Conservation (phyloP, 2,329 filamentous ascomycete species). For the Ophiostoma ulmi region DNA sequence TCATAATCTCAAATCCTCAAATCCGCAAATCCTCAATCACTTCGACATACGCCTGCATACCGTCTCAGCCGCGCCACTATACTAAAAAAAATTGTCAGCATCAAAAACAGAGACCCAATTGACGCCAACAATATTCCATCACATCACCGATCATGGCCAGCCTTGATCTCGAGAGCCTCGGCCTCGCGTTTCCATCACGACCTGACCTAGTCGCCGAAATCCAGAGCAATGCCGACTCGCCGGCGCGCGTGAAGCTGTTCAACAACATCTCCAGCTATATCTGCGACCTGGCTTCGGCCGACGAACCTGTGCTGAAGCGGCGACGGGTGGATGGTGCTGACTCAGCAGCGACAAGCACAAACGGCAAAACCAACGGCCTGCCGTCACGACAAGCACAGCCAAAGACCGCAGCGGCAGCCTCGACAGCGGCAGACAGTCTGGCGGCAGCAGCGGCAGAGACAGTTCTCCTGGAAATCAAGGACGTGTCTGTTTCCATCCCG, state of each 20-base stretch:
- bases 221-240: constrained; percentile 50
- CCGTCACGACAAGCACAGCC: constrained; percentile 21
- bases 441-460: constrained; percentile 40
- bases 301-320: constrained; percentile 45
- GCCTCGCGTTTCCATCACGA: constrained; percentile 50
- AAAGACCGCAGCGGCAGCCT: neutral
- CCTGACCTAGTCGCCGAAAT: constrained; percentile 54
- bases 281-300: constrained; percentile 39
- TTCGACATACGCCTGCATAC: neutral
- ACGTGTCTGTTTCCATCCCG: constrained; percentile 62
- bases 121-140: neutral
- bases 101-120: neutral
- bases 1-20: neutral
- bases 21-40: neutral
- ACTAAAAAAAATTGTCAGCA: neutral
- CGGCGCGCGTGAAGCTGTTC: constrained; percentile 48
- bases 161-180: constrained; percentile 6
- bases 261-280: constrained; percentile 52
- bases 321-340: constrained; percentile 43
- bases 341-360: constrained; percentile 8
- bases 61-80: neutral
- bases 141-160: neutral
- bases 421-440: constrained; percentile 24
- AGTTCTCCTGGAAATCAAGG: constrained; percentile 56
- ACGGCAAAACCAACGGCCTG: constrained; percentile 23